A percentile compares a stretch with the other conserved stretches of the same genome.
These are phyloP conservation scores for Calocybe gangraenosa DNA, from an alignment of 768 basidiomycete genomes.

Conservation along the genomic window DNA sequence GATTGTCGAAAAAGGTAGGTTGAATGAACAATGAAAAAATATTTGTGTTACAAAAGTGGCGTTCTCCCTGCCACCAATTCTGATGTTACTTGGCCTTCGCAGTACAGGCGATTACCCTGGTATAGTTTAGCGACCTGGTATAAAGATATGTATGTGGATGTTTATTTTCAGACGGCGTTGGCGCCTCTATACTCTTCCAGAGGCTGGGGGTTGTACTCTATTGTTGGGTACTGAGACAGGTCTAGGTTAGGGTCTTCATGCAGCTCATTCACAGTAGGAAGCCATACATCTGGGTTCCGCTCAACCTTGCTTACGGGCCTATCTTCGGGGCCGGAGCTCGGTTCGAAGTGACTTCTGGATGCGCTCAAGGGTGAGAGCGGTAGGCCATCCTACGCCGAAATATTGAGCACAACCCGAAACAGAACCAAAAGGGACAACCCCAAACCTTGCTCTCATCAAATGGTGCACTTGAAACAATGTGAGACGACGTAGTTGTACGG, in stretches of 20 bases:
- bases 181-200: not conserved
- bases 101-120: no score
- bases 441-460: constrained; percentile 13
- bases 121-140: not conserved
- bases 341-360: constrained; percentile 3
- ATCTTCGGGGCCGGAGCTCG: constrained; percentile 1
- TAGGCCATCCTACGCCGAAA: constrained; percentile 1
- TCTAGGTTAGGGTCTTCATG: not conserved
- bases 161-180: not conserved
- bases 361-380: constrained; percentile 8
- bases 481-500: constrained; percentile 10
- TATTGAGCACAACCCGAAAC: not conserved
- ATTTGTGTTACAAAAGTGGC: not conserved
- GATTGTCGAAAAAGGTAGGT: not conserved
- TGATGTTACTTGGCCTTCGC: not conserved
- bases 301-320: not conserved
- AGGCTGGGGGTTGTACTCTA: not conserved
- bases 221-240: constrained; percentile 1
- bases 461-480: constrained; percentile 4
- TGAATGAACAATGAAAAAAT: not conserved
- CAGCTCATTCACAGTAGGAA: no score
- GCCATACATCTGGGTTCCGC: no score
- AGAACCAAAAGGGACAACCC: not conserved
- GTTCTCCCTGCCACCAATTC: not conserved
- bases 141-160: not conserved